phyloP scores from a whole-genome alignment of 352 stramenopile genomes.

The Globisporangium spiculum region DNA sequence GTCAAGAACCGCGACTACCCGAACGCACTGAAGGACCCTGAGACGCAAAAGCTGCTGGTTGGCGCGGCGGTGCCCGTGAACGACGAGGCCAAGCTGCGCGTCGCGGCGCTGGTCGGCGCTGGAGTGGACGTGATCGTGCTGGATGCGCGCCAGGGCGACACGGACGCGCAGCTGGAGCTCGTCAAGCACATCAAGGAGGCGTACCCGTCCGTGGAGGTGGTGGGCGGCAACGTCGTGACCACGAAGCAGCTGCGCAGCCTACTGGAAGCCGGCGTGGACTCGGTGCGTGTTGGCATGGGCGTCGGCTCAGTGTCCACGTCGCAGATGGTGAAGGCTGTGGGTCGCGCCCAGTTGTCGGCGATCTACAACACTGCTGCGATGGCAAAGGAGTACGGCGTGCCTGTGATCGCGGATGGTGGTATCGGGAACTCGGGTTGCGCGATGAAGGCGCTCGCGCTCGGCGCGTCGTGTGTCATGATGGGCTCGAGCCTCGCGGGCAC shows the following conservation, averaged over 20 bases:
- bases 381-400: slow-evolving; percentile 93
- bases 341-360: slow-evolving; percentile 95
- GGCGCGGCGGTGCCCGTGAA: slow-evolving; percentile 96
- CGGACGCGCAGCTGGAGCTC: slow-evolving; percentile 69
- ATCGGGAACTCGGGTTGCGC: slow-evolving; percentile 96
- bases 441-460: slow-evolving; percentile 96
- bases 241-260: slow-evolving; percentile 94
- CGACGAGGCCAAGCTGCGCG: slow-evolving; percentile 88
- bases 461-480: slow-evolving; percentile 99
- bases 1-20: slow-evolving; percentile 96
- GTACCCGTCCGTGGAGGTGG: slow-evolving; percentile 92
- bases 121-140: slow-evolving; percentile 98
- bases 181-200: slow-evolving; percentile 92
- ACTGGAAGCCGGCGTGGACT: slow-evolving; percentile 97
- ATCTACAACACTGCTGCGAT: slow-evolving; percentile 97
- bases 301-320: slow-evolving; percentile 99
- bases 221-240: slow-evolving; percentile 98
- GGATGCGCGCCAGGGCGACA: slow-evolving; percentile 98
- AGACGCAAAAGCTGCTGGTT: slow-evolving; percentile 94
- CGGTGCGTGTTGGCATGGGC: slow-evolving; percentile 98
- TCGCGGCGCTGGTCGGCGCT: slow-evolving; percentile 84
- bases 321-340: slow-evolving; percentile 98
- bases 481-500: slow-evolving; percentile 97
- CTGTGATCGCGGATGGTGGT: slow-evolving; percentile 97
- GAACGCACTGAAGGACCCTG: slow-evolving; percentile 90